A percentile compares a stretch with the other conserved stretches of the same genome.
These are phyloP conservation scores for Syzygium malaccense DNA, from an alignment of 441 rosid species.

Conservation along the genomic window DNA sequence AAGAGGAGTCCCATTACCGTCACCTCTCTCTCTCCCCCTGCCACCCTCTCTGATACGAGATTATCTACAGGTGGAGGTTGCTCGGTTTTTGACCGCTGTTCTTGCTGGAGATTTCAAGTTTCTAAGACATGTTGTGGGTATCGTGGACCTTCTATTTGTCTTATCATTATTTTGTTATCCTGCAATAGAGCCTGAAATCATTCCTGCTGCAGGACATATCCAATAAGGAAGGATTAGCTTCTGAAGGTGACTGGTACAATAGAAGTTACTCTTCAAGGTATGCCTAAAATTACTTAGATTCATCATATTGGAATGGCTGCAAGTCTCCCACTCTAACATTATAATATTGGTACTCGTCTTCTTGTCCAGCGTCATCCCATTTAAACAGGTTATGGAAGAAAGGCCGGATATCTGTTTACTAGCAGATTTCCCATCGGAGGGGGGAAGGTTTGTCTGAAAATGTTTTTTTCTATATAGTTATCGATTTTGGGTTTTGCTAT, in stretches of 20 bases:
- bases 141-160: conserved; percentile 2
- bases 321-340: not conserved
- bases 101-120: conserved; percentile 50
- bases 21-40: not conserved
- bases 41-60: not conserved
- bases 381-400: conserved; percentile 46
- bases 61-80: conserved; percentile 47
- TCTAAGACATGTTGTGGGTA: conserved; percentile 52
- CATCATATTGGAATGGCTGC: not conserved
- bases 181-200: conserved; percentile 4
- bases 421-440: conserved; percentile 61
- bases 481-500: not conserved
- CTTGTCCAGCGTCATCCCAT: conserved; percentile 42
- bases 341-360: conserved; percentile 1
- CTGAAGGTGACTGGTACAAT: conserved; percentile 50
- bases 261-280: conserved; percentile 49
- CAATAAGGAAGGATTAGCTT: conserved; percentile 63
- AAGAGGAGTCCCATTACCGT: not conserved
- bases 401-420: conserved; percentile 57
- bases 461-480: not conserved
- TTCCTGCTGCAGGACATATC: conserved; percentile 49
- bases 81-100: conserved; percentile 33
- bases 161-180: not conserved
- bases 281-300: not conserved
- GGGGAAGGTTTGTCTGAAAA: conserved; percentile 43